phyloP scores from a whole-genome alignment of 345 rosid species.

The Salix viminalis region DNA sequence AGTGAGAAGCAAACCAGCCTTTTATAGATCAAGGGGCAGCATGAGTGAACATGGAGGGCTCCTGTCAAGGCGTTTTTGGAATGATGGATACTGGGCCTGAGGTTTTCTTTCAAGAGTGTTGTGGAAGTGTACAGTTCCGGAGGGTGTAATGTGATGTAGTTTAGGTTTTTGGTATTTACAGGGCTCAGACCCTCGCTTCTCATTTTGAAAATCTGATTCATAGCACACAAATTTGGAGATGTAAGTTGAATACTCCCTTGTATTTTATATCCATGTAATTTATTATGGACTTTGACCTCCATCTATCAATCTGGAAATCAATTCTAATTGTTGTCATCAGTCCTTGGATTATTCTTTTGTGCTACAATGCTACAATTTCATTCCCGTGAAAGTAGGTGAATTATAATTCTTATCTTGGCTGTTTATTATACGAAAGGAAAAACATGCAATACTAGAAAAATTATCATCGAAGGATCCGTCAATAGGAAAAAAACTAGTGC shows the following conservation, averaged over 20 bases:
- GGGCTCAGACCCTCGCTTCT: conserved; percentile 23
- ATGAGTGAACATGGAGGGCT: conserved; percentile 91
- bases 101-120: background rate
- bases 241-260: conserved; percentile 26
- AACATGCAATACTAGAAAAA: too few relatives aligned
- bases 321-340: background rate
- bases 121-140: conserved; percentile 26
- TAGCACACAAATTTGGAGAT: conserved; percentile 31
- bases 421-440: too few relatives aligned
- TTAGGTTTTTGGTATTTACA: conserved; percentile 6
- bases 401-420: too few relatives aligned
- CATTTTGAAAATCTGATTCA: conserved; percentile 33
- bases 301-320: background rate
- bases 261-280: conserved; percentile 18
- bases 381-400: too few relatives aligned
- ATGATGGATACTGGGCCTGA: conserved; percentile 28
- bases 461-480: too few relatives aligned
- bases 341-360: too few relatives aligned
- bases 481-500: too few relatives aligned
- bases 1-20: conserved; percentile 56
- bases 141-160: background rate
- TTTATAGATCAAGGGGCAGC: conserved; percentile 75
- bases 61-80: conserved; percentile 39
- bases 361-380: too few relatives aligned
- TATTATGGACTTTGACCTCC: background rate